Evolutionary conservation across 768 basidiomycete genomes (phyloP), one percentile per base, ranked within the genome.

Genomic region (Pleurotus djamor): DNA sequence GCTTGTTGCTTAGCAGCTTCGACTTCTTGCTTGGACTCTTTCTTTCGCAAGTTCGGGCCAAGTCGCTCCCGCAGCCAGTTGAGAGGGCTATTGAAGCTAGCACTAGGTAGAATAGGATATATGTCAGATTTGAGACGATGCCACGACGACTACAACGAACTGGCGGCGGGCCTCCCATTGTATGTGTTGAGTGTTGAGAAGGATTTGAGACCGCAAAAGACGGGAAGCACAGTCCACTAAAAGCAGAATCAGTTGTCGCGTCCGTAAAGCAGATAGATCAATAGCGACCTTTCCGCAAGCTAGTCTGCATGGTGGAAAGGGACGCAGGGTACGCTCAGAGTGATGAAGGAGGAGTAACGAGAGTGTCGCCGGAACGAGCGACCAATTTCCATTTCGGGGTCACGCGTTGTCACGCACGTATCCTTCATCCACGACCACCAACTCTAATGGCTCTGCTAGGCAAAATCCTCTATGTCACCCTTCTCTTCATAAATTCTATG

Each of bases 401-500:
- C 50, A 59, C 58, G 44, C 3, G 17, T 44, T 36, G 63, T 64
- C 64, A 58, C 66, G 3, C 21, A 62, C 13, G 48, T 45, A 16
- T 56, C 35, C 21, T 45, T 49, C 48, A 48, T 9, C 36, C 36
- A 9, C 43, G 17, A 37, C 48, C 28, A 33, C 45, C 41, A 52
- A 21, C 21, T 28, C 21, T 28, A 58, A 86, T 86, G 81, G 73
- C 84, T 60, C 72, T 80, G 60, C 74, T 92, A 48, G 91, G 91
- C 43, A 83, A 83, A 13, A 83, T 97, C 63, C 75, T 98, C 65
- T 94, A 97, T 78, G 89, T 94, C 58, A 78, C 86, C 28, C 80
- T 99, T 21, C 85, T 99, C 45, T 79, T 98, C 69, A 85, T 95
- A 66, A 98, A 99, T 72, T 93, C 95, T 48, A 86, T 98, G 72